Percentiles rank a stretch among this genome's conserved stretches.
These are phyloP conservation scores for Tolypocladium inflatum DNA, from an alignment of 2,329 filamentous ascomycete species.

Conservation along the genomic window DNA sequence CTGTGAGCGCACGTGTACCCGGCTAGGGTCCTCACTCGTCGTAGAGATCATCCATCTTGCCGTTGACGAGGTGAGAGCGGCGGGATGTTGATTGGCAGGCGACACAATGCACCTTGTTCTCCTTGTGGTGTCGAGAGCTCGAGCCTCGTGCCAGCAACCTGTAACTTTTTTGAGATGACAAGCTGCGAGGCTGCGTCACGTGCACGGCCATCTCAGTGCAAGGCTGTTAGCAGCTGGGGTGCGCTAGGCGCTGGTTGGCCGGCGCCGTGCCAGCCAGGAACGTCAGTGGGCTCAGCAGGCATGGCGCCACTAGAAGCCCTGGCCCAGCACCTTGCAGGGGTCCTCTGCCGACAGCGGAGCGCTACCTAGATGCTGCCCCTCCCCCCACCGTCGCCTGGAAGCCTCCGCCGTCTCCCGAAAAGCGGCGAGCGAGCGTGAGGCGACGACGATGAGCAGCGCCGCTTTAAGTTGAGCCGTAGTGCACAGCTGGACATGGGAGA, in stretches of 20 bases:
- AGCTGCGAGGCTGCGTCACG: not conserved
- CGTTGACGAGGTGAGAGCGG: constrained; percentile 7
- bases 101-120: constrained; percentile 8
- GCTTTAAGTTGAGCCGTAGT: too few relatives aligned
- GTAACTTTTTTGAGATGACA: constrained; percentile 10
- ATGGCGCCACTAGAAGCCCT: not conserved
- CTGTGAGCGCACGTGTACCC: not conserved
- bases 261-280: not conserved
- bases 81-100: constrained; percentile 10
- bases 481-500: not conserved
- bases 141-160: constrained; percentile 1
- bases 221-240: not conserved
- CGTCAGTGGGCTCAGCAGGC: not conserved
- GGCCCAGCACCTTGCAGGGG: not conserved
- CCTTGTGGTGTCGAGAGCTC: constrained; percentile 1
- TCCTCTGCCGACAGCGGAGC: not conserved
- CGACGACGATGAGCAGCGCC: too few relatives aligned
- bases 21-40: constrained; percentile 59
- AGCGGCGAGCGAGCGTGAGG: too few relatives aligned
- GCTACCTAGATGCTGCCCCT: not conserved
- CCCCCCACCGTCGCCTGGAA: too few relatives aligned
- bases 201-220: not conserved
- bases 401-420: too few relatives aligned
- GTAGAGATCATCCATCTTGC: constrained; percentile 84
- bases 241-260: not conserved